Evolutionary conservation across 768 basidiomycete species (phyloP).

Genomic region (Termitomyces sp.): DNA sequence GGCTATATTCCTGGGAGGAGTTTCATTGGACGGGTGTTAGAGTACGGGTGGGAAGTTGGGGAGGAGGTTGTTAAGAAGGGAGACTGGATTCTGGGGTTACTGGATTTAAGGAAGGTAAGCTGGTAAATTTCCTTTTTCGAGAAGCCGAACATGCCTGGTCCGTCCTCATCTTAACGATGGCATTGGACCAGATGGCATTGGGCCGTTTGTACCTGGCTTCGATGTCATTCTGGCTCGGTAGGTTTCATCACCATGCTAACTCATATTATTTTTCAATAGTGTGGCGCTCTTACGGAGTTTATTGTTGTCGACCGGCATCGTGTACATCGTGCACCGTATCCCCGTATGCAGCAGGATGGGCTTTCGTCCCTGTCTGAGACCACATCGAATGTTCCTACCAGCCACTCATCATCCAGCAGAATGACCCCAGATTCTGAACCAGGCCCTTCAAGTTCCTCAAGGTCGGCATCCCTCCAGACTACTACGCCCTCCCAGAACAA

Average conservation of each 20-base stretch:
- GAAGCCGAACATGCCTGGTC: background rate
- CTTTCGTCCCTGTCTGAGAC: conserved; percentile 5
- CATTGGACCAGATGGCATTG: background rate
- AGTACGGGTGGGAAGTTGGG: conserved; percentile 78
- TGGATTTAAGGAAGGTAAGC: conserved; percentile 78
- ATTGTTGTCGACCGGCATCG: conserved; percentile 79
- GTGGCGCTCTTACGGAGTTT: conserved; percentile 88
- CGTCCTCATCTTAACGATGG: background rate
- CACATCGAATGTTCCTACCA: conserved; percentile 7
- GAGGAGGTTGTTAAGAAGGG: conserved; percentile 67
- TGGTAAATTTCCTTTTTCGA: background rate
- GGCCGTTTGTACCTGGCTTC: conserved; percentile 9
- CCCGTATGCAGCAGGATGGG: conserved; percentile 36
- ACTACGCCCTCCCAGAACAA: conserved; percentile 10
- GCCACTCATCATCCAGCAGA: conserved; percentile 20
- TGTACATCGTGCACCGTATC: conserved; percentile 70
- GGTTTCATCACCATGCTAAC: conserved; percentile 12
- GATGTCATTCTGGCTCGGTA: background rate
- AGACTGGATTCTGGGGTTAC: conserved; percentile 84
- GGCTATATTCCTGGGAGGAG: conserved; percentile 87
- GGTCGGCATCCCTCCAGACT: conserved; percentile 6
- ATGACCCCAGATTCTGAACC: background rate
- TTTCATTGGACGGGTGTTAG: conserved; percentile 81
- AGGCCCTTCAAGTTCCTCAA: conserved; percentile 10
- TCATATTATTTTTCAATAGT: conserved; percentile 40